A percentile compares a stretch with the other conserved stretches of the same genome.
These are phyloP conservation scores for Carex scoparia DNA, from an alignment of 176 grass and related monocot species.

Conservation along the genomic window DNA sequence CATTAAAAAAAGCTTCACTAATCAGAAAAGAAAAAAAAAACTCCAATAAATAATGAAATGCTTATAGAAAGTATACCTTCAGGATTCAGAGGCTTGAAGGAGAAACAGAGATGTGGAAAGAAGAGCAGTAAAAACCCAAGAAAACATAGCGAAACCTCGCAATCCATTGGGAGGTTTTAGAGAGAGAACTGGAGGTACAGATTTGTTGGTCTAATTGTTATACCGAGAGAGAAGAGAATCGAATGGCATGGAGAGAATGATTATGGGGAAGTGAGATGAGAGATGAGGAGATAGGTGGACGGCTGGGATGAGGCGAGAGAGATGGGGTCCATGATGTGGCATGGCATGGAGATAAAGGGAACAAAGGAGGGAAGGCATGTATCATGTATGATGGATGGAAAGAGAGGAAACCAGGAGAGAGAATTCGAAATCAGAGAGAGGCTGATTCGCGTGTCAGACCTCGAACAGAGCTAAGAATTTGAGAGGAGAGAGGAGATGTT, in stretches of 20 bases:
- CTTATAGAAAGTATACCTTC: slow-evolving; percentile 41
- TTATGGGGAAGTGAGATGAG: neutral
- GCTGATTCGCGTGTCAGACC: slow-evolving; percentile 26
- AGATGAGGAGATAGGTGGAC: neutral
- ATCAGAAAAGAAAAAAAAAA: neutral
- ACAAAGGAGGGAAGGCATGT: neutral
- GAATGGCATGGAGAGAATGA: slow-evolving; percentile 7
- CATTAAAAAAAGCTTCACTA: neutral
- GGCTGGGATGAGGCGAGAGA: neutral
- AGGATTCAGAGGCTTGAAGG: slow-evolving; percentile 60
- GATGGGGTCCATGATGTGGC: slow-evolving; percentile 16
- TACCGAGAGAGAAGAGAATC: neutral
- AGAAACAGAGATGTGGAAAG: slow-evolving; percentile 23
- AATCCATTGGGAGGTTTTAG: neutral
- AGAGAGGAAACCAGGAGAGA: neutral
- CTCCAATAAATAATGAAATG: neutral
- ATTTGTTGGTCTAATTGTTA: neutral
- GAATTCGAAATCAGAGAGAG: slow-evolving; percentile 15
- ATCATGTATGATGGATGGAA: slow-evolving; percentile 10
- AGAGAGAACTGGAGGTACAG: slow-evolving; percentile 2
- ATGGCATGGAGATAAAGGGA: neutral
- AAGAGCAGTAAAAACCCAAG: slow-evolving; percentile 21
- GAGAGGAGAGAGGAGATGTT: neutral
- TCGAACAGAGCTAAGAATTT: slow-evolving; percentile 17
- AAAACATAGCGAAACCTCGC: neutral